Evolutionary conservation across 2,329 filamentous ascomycete genomes (phyloP), one percentile per base, ranked within the genome.

Genomic region (Cladosporium colombiae): DNA sequence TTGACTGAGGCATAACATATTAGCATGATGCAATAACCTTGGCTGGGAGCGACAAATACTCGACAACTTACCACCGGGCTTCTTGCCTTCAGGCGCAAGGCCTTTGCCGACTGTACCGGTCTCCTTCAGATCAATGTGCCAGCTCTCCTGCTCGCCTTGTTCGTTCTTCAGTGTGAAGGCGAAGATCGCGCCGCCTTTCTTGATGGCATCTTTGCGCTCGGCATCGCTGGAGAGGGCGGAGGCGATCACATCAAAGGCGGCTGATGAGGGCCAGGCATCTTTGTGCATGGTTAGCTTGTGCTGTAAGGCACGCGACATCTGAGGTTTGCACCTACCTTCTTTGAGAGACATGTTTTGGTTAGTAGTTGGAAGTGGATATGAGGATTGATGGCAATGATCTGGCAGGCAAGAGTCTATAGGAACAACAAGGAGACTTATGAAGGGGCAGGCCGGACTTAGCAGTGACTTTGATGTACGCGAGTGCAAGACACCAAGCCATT

Each of bases 111-210:
- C 93, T 65, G 85, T 86, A 69, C 95, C 95, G 68, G 89, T 90
- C 75, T 96, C 86, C 85, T 97, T 97, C 68, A 99, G 88, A 79
- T 99, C 95, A 73, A 99, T 91, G 83, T 96, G 88, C 95, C 95
- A 99, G 81, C 88, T 91, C 75, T 92, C 88, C 66, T 88, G 89
- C 79, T 93, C 87, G 73, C 92, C 92, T 27, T 85, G 85, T 66
- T 83, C 80, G 85, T 99, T 99, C 86, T 96, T 98, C 71, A 99
- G 84, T 64, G 88, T 92, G 82, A 99, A 98, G 68, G 89, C 89
- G 79, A 96, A 97, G 78, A 98, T 84, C 68, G 91, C 92, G 74
- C 90, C 90, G 76, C 89, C 94, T 77, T 92, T 88, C 81, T 96
- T 94, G 80, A 98, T 89, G 72, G 94, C 93, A 71, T 93, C 89